Evolutionary conservation across 1,284 basidiomycete genomes (phyloP), one percentile per base, ranked within the genome.

Genomic region (Moesziomyces aphidis): DNA sequence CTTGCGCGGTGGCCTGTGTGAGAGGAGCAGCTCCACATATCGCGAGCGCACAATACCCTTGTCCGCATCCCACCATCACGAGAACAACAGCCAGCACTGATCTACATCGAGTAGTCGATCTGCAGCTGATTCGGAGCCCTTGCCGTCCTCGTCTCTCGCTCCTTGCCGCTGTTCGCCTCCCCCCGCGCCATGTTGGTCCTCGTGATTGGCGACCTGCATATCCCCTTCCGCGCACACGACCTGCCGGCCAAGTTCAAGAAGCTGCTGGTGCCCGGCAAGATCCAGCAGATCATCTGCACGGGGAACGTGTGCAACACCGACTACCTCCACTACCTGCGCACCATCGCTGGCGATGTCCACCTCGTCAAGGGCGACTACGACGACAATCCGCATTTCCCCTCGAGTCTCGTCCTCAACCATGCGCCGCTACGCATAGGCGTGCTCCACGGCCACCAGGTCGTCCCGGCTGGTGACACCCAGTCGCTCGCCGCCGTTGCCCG

Each of bases 221-320:
- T 84, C 22, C 82, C 83, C 13, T 77, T 74, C 53, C 69, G 82
- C 15, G 88, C 89, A 2, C 93, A 96, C 83, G 96, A 97, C 84
- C 89, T 99, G 5, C 95, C 96, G 0, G 88, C 90, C 22, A 98
- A 98, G 87, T 99, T 99, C 87, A 96, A 96, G 87, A 97, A 98
- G 85, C 91, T 99, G 0, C 88, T 99, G 0, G 94, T 89, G 8
- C 86, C 96, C 11, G 96, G 97, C 42, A 99, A 99, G 87, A 99
- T 99, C 45, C 93, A 96, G 74, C 96, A 99, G 86, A 97, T 99
- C 71, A 89, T 99, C 36, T 97, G 95, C 85, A 99, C 96, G 0
- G 97, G 96, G 51, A 99, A 99, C 84, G 91, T 98, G 15, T 97
- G 94, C 85, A 97, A 99, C 87, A 91, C 92, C 79, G 96, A 97